phyloP scores from a whole-genome alignment of 352 stramenopile species.

The Phytophthora meadii region DNA sequence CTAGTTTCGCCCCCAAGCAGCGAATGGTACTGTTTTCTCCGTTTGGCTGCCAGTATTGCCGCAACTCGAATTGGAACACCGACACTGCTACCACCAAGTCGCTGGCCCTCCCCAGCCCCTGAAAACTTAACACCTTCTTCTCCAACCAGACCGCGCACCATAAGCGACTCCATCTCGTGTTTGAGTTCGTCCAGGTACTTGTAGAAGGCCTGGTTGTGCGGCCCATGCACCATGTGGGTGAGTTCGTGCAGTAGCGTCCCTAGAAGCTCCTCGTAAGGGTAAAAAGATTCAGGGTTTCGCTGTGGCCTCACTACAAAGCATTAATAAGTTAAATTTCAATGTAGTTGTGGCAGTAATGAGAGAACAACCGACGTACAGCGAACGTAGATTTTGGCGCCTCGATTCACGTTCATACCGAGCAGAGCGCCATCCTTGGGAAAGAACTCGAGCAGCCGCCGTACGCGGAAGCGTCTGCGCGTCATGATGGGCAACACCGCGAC shows the following conservation, averaged over 20 bases:
- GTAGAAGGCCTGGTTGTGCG: constrained; percentile 76
- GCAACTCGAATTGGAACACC: constrained; percentile 28
- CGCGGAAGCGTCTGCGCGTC: constrained; percentile 55
- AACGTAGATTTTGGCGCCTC: constrained; percentile 74
- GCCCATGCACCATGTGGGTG: constrained; percentile 73
- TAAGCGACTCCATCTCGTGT: constrained; percentile 63
- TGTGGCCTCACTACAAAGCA: constrained; percentile 22
- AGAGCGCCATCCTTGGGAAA: constrained; percentile 65
- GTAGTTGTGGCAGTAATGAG: neutral
- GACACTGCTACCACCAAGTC: constrained; percentile 24
- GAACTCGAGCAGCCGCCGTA: constrained; percentile 68
- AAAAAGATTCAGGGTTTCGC: constrained; percentile 33
- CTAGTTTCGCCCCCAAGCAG: constrained; percentile 46
- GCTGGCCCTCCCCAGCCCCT: constrained; percentile 48
- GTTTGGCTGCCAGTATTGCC: constrained; percentile 48
- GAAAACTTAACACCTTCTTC: constrained; percentile 54
- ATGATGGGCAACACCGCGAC: constrained; percentile 65
- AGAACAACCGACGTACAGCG: constrained; percentile 42
- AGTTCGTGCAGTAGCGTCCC: constrained; percentile 82
- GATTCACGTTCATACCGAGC: constrained; percentile 86
- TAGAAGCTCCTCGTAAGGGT: constrained; percentile 65
- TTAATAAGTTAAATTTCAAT: neutral
- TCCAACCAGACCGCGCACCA: constrained; percentile 56
- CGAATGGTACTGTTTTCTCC: constrained; percentile 49
- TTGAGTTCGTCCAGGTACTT: constrained; percentile 69